Percentiles rank a stretch among this genome's conserved stretches.
Conservation (phyloP, 2,329 filamentous ascomycete genomes). For the Fusarium neocosmosporiellum region DNA sequence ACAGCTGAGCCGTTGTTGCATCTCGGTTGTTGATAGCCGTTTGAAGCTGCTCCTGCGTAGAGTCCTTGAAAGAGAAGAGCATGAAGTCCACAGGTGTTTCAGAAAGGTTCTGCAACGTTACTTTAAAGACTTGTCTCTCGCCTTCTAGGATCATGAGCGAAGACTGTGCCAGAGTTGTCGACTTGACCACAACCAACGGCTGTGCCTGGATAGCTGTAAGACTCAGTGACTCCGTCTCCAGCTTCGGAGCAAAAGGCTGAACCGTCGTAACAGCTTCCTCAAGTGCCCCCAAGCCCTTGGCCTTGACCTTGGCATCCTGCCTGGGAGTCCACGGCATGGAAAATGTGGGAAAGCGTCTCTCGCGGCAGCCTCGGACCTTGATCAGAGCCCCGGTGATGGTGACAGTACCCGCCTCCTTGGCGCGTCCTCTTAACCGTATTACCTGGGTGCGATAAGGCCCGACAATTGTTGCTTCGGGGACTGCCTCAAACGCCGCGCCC, state of each 20-base stretch:
- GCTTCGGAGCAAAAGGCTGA: constrained; percentile 52
- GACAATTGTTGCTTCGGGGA: constrained; percentile 73
- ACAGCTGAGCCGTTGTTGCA: constrained; percentile 80
- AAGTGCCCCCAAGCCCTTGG: constrained; percentile 72
- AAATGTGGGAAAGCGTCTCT: constrained; percentile 88
- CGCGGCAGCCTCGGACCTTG: constrained; percentile 83
- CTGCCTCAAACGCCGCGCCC: constrained; percentile 77
- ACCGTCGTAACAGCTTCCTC: constrained; percentile 56
- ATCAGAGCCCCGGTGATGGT: constrained; percentile 82
- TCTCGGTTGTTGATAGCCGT: constrained; percentile 80
- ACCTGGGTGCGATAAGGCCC: constrained; percentile 87
- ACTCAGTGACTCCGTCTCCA: constrained; percentile 64
- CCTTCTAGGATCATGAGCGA: constrained; percentile 94
- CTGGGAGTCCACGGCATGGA: constrained; percentile 78
- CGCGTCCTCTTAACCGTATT: constrained; percentile 76
- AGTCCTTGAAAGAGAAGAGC: constrained; percentile 90
- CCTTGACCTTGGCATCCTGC: constrained; percentile 79
- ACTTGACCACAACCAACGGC: constrained; percentile 80
- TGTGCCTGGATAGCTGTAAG: constrained; percentile 84
- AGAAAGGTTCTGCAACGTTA: constrained; percentile 85
- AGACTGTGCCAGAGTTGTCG: constrained; percentile 82
- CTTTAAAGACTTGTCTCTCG: constrained; percentile 79
- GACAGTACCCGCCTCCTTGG: constrained; percentile 74
- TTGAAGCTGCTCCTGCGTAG: constrained; percentile 82
- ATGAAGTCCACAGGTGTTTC: constrained; percentile 83